A percentile compares a stretch with the other conserved stretches of the same genome.
Conservation (phyloP, 495 filamentous ascomycete genomes). For the Clohesyomyces aquaticus region DNA sequence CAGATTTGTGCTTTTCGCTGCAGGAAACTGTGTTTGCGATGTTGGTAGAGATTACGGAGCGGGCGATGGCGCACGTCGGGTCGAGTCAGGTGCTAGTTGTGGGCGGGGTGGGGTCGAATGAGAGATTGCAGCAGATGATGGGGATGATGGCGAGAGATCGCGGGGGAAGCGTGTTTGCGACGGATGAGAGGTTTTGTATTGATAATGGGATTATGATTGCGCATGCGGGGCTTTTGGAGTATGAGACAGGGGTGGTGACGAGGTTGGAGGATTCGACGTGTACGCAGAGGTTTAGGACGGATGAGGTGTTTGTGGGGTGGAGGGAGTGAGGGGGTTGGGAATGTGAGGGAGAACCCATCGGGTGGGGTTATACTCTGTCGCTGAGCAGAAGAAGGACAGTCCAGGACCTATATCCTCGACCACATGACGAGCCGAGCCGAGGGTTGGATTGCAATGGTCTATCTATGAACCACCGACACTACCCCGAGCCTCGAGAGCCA, state of each 20-base stretch:
- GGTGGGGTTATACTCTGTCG: no score
- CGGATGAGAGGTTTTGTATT: constrained; percentile 96
- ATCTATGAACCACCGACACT: no score
- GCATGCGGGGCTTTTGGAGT: constrained; percentile 88
- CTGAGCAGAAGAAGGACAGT: no score
- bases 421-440: no score
- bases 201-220: constrained; percentile 99
- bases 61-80: constrained; percentile 97
- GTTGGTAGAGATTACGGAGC: constrained; percentile 97
- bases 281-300: constrained; percentile 93
- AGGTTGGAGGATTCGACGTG: constrained; percentile 79
- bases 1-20: constrained; percentile 88
- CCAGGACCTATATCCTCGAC: no score
- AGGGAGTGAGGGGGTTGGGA: constrained; percentile 76
- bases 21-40: constrained; percentile 96
- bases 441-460: no score
- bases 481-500: no score
- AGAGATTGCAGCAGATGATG: constrained; percentile 98
- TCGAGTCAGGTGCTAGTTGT: constrained; percentile 90
- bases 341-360: no score
- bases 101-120: constrained; percentile 97
- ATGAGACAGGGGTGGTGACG: constrained; percentile 75
- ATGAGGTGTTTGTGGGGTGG: constrained; percentile 93
- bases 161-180: constrained; percentile 88
- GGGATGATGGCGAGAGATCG: constrained; percentile 89